Conservation (phyloP, 176 grass and related monocot genomes). For the Avena eriantha region DNA sequence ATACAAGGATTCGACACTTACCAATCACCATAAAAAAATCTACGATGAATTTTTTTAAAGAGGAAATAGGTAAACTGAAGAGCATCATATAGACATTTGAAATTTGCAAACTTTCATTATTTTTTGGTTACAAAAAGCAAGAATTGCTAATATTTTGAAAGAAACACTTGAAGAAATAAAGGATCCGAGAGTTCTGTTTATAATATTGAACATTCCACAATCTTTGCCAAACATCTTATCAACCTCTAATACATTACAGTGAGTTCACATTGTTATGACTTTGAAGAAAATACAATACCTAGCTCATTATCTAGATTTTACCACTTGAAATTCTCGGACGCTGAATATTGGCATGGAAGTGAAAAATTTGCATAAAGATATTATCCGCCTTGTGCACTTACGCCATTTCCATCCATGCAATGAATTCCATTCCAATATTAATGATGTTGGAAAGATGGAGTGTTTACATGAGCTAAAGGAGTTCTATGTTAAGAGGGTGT, state of each 20-base stretch:
- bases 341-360: not conserved
- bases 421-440: not conserved
- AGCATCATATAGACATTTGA: not conserved
- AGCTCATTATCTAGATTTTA: not conserved
- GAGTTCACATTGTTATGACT: rapidly evolving
- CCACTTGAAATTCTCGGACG: not conserved
- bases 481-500: not conserved
- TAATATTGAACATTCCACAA: rapidly evolving
- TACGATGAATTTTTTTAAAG: not conserved
- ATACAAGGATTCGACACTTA: not conserved
- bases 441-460: not conserved
- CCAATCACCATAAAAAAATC: not conserved
- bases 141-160: not conserved
- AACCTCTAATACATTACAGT: not conserved
- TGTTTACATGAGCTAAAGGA: not conserved
- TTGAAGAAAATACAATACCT: not conserved
- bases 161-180: not conserved
- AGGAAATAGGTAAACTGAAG: not conserved
- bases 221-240: not conserved
- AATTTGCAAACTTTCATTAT: not conserved
- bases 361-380: not conserved
- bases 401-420: not conserved
- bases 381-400: not conserved
- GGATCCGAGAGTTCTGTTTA: not conserved
- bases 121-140: not conserved